A percentile compares a stretch with the other conserved stretches of the same genome.
These are phyloP conservation scores for Suhomyces yuchorum DNA, from an alignment of 1,139 yeast genomes.

Conservation along the genomic window DNA sequence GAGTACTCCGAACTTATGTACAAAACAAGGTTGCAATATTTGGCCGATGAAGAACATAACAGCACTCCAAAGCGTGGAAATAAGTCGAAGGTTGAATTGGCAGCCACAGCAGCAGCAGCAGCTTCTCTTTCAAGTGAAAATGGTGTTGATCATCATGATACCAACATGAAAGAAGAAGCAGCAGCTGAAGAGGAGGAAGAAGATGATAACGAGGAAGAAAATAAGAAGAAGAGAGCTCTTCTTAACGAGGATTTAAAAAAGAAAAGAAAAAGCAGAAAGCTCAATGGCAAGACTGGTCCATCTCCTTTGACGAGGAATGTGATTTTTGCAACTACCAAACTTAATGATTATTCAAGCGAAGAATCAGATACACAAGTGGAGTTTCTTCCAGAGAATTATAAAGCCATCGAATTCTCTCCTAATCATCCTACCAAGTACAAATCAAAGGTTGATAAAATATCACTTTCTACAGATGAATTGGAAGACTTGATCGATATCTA, in stretches of 20 bases:
- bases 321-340: conserved; percentile 9
- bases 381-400: conserved; percentile 7
- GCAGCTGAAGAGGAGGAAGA: conserved; percentile 9
- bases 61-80: conserved; percentile 38
- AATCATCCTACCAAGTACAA: conserved; percentile 8
- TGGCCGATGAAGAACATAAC: conserved; percentile 50
- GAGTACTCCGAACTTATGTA: conserved; percentile 73
- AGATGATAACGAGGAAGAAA: conserved; percentile 5
- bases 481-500: conserved; percentile 3
- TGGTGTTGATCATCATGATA: conserved; percentile 17
- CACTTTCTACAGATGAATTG: conserved; percentile 27
- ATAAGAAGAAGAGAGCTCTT: conserved; percentile 16
- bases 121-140: conserved; percentile 16
- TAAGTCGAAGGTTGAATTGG: conserved; percentile 30
- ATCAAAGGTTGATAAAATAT: conserved; percentile 15
- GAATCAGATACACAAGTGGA: conserved; percentile 5
- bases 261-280: conserved; percentile 12
- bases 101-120: conserved; percentile 19
- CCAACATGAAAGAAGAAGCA: conserved; percentile 8
- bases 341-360: conserved; percentile 6
- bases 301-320: conserved; percentile 24
- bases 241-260: conserved; percentile 13
- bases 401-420: conserved; percentile 10
- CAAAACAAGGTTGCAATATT: conserved; percentile 57
- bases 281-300: conserved; percentile 14